Conservation (phyloP, 768 basidiomycete genomes). For the Tricholoma sp. region DNA sequence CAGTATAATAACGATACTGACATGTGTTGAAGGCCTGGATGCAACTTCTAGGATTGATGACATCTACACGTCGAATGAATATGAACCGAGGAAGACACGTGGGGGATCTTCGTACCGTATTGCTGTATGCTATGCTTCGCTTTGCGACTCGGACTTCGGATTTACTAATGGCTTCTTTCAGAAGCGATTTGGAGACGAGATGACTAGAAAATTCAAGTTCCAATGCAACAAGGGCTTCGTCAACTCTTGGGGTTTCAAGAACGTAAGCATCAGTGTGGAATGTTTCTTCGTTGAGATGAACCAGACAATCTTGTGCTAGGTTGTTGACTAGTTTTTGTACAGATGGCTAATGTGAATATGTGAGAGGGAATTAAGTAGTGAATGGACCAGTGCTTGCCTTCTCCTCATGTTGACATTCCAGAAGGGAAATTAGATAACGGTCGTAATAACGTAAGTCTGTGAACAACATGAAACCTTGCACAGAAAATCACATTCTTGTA, state of each 20-base stretch:
- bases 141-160: constrained; percentile 33
- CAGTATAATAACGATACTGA: constrained; percentile 30
- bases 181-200: constrained; percentile 36
- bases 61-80: constrained; percentile 35
- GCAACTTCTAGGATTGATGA: constrained; percentile 58
- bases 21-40: constrained; percentile 61
- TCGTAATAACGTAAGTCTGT: constrained; percentile 54
- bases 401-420: constrained; percentile 81
- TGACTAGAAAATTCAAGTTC: constrained; percentile 43
- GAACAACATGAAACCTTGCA: constrained; percentile 1
- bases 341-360: constrained; percentile 46
- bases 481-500: neutral
- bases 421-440: constrained; percentile 54
- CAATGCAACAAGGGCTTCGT: constrained; percentile 43
- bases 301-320: constrained; percentile 58
- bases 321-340: constrained; percentile 65
- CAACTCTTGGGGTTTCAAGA: constrained; percentile 42
- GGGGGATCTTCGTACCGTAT: constrained; percentile 37
- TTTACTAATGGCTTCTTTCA: constrained; percentile 40
- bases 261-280: constrained; percentile 58
- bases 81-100: constrained; percentile 1
- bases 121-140: constrained; percentile 40
- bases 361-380: neutral
- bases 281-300: constrained; percentile 59
- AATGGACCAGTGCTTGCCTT: constrained; percentile 46